Evolutionary conservation across 2,329 filamentous ascomycete genomes (phyloP).

Genomic region (Botrytis squamosa): DNA sequence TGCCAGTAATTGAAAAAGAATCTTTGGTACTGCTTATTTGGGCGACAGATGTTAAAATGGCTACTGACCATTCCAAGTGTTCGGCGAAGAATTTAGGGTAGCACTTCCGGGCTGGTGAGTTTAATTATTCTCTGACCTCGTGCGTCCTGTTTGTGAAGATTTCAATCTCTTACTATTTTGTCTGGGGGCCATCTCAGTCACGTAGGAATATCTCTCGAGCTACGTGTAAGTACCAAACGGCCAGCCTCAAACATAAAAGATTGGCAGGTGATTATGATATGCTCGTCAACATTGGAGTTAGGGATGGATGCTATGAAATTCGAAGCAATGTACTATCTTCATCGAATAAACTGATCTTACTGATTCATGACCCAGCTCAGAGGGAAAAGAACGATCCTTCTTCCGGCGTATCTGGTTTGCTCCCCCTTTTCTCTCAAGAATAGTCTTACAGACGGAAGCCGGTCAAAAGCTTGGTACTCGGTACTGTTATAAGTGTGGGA

Average conservation of each 20-base stretch:
- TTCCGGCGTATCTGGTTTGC: not conserved
- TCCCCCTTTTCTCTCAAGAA: not conserved
- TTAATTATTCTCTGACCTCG: not conserved
- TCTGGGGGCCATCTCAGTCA: not conserved
- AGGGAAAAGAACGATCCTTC: not conserved
- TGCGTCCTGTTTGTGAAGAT: not conserved
- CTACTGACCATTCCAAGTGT: not conserved
- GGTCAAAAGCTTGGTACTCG: not conserved
- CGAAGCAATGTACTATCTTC: not conserved
- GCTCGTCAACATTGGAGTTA: not conserved
- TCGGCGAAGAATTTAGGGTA: not conserved
- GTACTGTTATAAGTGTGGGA: not conserved
- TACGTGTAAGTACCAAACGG: not conserved
- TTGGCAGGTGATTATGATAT: not conserved
- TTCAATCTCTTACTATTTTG: not conserved
- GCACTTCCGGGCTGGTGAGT: not conserved
- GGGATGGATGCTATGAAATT: not conserved
- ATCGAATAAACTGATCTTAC: not conserved
- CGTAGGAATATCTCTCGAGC: not conserved
- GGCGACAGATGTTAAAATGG: not conserved
- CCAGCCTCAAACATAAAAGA: not conserved
- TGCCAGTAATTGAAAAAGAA: slow-evolving; percentile 9
- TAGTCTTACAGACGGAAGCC: not conserved
- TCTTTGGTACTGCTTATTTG: not conserved
- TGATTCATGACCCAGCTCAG: not conserved